Evolutionary conservation across 176 grass and related monocot genomes (phyloP).

Genomic region (Musa acuminata): DNA sequence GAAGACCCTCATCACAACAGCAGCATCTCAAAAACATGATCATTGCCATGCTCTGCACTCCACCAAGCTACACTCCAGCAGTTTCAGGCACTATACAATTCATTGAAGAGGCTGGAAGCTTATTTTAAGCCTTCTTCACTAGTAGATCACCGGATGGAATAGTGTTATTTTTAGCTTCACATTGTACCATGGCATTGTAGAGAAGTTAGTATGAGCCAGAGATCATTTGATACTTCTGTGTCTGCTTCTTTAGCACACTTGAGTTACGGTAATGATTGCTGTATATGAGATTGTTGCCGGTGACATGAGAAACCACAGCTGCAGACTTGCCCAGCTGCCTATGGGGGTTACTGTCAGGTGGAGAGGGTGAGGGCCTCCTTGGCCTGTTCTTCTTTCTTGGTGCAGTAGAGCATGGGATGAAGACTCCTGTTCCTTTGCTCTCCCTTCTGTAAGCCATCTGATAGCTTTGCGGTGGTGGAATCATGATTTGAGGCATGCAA

Average conservation of each 20-base stretch:
- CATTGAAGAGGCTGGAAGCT: too few relatives aligned
- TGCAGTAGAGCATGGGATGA: slow-evolving; percentile 30
- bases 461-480: slow-evolving; percentile 26
- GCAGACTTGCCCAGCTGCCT: slow-evolving; percentile 10
- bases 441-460: slow-evolving; percentile 20
- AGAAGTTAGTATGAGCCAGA: too few relatives aligned
- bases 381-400: slow-evolving; percentile 32
- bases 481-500: slow-evolving; percentile 27
- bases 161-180: too few relatives aligned
- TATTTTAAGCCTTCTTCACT: too few relatives aligned
- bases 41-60: too few relatives aligned
- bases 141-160: too few relatives aligned
- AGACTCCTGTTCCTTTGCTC: slow-evolving; percentile 42
- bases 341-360: slow-evolving; percentile 21
- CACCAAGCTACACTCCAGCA: too few relatives aligned
- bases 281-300: background rate
- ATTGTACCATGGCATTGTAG: too few relatives aligned
- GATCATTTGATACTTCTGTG: background rate
- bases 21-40: too few relatives aligned
- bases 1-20: too few relatives aligned
- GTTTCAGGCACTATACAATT: too few relatives aligned
- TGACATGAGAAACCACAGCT: background rate
- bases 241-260: background rate
- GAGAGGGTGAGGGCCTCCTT: slow-evolving; percentile 11
- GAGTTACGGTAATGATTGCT: background rate